These are phyloP conservation scores for Plasmodium gonderi DNA, from an alignment of 169 alveolate genomes.

Conservation along the genomic window DNA sequence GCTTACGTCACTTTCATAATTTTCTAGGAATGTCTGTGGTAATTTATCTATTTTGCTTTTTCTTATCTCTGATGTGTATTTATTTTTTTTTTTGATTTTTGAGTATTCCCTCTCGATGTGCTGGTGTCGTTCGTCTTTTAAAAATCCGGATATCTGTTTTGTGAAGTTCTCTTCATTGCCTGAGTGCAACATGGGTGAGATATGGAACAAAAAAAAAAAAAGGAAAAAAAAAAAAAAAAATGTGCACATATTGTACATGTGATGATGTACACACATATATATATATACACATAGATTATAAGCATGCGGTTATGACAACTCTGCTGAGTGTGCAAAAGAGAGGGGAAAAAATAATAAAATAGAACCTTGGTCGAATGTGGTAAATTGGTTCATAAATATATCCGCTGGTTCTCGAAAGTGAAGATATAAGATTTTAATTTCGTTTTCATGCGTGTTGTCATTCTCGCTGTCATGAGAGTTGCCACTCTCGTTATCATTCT, in stretches of 20 bases:
- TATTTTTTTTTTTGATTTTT: neutral
- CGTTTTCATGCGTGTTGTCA: conserved; percentile 13
- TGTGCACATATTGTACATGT: neutral
- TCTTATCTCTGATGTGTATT: conserved; percentile 2
- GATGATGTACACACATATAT: neutral
- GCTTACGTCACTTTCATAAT: conserved; percentile 64
- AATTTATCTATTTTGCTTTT: conserved; percentile 11
- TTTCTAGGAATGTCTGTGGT: neutral
- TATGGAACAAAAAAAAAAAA: neutral
- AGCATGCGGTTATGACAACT: too few species aligned
- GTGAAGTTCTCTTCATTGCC: conserved; percentile 20
- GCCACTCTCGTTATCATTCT: conserved; percentile 1
- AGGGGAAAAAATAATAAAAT: neutral
- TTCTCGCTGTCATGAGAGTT: too few species aligned
- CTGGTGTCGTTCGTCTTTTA: conserved; percentile 13
- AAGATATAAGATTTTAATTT: conserved; percentile 32
- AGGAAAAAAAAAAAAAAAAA: neutral
- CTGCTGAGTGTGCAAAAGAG: neutral
- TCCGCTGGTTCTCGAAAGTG: conserved; percentile 57
- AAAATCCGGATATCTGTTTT: conserved; percentile 35
- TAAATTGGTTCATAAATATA: conserved; percentile 59
- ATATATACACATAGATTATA: neutral
- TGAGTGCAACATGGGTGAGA: neutral
- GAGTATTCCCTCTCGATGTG: conserved; percentile 9
- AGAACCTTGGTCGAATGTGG: conserved; percentile 32